Evolutionary conservation across 2,329 filamentous ascomycete species (phyloP).

Genomic region (Blastomyces emzantsi): DNA sequence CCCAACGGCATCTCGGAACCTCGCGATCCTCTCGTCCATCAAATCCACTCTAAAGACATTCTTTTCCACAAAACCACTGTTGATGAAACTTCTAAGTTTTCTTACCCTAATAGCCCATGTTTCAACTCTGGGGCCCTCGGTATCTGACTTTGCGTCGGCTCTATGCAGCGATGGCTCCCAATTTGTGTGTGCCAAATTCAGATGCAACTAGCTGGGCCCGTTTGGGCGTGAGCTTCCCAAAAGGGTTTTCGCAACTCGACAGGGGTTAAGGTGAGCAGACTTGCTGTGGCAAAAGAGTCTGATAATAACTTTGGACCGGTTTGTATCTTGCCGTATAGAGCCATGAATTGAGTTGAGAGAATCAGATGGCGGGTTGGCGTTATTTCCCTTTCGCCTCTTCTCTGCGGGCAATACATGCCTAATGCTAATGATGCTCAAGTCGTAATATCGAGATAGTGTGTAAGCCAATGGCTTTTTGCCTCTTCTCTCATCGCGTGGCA

Average conservation of each 20-base stretch:
- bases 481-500: neutral
- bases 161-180: no score
- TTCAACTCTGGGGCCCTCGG: no score
- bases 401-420: neutral
- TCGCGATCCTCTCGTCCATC: slow-evolving; percentile 54
- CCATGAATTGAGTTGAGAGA: neutral
- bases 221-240: no score
- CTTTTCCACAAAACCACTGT: slow-evolving; percentile 58
- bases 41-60: slow-evolving; percentile 50
- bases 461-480: neutral
- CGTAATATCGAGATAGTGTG: neutral
- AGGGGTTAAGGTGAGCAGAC: neutral
- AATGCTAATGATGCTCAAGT: neutral
- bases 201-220: no score
- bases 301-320: neutral
- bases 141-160: no score
- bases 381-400: neutral
- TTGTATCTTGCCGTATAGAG: neutral
- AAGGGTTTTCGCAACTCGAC: no score
- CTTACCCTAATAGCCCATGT: no score
- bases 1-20: no score
- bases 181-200: no score
- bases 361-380: neutral
- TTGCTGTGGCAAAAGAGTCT: neutral
- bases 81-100: no score